Conservation (phyloP, 345 rosid species). For the Populus deltoides region DNA sequence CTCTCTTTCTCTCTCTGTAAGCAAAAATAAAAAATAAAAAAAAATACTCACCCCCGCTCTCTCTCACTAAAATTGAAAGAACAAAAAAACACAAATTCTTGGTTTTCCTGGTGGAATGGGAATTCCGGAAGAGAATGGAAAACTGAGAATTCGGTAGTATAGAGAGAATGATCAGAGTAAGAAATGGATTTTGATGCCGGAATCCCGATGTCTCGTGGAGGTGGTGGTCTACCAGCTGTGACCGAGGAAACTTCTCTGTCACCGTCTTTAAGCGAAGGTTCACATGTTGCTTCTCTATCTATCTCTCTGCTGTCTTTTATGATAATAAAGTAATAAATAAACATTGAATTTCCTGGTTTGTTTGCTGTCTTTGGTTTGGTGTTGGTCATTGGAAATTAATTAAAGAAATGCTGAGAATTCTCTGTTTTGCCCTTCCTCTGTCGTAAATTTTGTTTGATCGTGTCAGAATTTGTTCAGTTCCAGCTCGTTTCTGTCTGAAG, state of each 20-base stretch:
- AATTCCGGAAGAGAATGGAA: conserved; percentile 13
- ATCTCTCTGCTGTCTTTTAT: background rate
- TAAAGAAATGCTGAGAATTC: background rate
- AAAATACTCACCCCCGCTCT: background rate
- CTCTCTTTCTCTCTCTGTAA: conserved; percentile 16
- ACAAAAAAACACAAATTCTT: background rate
- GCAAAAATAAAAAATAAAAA: background rate
- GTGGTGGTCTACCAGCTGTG: conserved; percentile 22
- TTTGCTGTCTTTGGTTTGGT: background rate
- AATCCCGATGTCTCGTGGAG: conserved; percentile 61
- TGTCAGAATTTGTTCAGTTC: background rate
- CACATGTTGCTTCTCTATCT: background rate
- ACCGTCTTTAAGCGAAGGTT: conserved; percentile 61
- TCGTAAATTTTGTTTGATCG: background rate
- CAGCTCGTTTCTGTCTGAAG: background rate
- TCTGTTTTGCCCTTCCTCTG: background rate
- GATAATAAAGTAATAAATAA: background rate
- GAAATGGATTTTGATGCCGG: conserved; percentile 71
- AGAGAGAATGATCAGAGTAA: conserved; percentile 23
- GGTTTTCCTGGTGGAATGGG: conserved; percentile 16
- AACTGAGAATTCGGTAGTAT: conserved; percentile 40
- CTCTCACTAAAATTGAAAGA: conserved; percentile 7
- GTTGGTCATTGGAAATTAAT: background rate
- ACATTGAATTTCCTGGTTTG: background rate
- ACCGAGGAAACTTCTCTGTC: conserved; percentile 59